phyloP scores from a whole-genome alignment of 2,329 filamentous ascomycete species.

The Pseudovirgaria hyperparasitica region DNA sequence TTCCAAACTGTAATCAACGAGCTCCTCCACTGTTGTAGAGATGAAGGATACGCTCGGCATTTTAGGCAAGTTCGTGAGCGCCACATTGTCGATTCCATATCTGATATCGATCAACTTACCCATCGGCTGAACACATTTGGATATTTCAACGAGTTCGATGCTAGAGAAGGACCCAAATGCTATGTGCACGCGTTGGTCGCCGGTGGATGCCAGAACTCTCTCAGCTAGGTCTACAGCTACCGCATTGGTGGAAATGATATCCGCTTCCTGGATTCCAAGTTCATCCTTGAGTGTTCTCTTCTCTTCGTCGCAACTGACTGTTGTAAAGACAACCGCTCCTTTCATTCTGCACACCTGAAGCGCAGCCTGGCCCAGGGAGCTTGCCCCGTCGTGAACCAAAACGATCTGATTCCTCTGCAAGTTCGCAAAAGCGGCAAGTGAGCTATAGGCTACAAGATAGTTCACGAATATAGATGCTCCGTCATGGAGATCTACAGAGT shows the following conservation, averaged over 20 bases:
- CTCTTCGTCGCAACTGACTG: conserved; percentile 12
- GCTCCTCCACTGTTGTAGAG: no score
- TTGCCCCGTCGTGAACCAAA: conserved; percentile 16
- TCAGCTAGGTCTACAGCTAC: not conserved
- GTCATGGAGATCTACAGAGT: not conserved
- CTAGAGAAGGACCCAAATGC: conserved; percentile 12
- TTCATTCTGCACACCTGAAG: conserved; percentile 10
- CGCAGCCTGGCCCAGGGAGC: conserved; percentile 14
- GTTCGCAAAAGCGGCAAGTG: not conserved
- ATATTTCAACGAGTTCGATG: conserved; percentile 13
- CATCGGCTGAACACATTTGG: no score
- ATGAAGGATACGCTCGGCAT: no score
- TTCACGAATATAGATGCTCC: not conserved
- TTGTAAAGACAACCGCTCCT: conserved; percentile 13
- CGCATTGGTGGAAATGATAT: conserved; percentile 12
- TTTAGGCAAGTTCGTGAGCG: no score
- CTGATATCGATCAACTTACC: no score
- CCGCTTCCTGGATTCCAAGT: conserved; percentile 7
- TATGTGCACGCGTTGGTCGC: conserved; percentile 13
- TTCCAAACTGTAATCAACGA: no score
- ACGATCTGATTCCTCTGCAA: not conserved
- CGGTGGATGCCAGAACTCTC: conserved; percentile 5
- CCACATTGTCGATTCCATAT: no score
- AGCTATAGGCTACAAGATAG: not conserved
- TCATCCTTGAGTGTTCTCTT: conserved; percentile 7